These are phyloP conservation scores for Antrodiella citrinella DNA, from an alignment of 768 basidiomycete genomes.

Conservation along the genomic window DNA sequence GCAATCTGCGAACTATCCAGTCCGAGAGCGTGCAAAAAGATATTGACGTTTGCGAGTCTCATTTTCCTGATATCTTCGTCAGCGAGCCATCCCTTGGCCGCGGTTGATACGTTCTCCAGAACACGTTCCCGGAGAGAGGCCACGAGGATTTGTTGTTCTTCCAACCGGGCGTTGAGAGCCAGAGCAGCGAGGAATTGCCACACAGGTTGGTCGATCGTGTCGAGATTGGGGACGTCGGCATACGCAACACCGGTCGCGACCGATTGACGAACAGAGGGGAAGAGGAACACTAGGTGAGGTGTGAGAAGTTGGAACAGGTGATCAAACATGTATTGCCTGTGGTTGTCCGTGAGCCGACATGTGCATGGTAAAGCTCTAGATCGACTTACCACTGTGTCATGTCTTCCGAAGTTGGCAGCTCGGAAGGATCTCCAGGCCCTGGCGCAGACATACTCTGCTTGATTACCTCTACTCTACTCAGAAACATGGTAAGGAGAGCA, in stretches of 20 bases:
- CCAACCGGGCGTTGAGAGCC: constrained; percentile 73
- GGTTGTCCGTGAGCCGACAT: constrained; percentile 6
- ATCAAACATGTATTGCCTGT: constrained; percentile 83
- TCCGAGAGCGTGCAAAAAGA: constrained; percentile 78
- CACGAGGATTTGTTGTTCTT: constrained; percentile 88
- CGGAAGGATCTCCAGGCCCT: constrained; percentile 33
- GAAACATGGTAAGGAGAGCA: constrained; percentile 81
- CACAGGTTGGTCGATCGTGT: constrained; percentile 80
- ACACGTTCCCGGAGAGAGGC: constrained; percentile 86
- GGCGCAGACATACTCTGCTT: constrained; percentile 47
- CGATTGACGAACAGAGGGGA: constrained; percentile 80
- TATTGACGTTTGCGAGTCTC: constrained; percentile 88
- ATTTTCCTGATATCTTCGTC: constrained; percentile 65
- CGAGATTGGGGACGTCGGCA: constrained; percentile 35
- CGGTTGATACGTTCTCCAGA: constrained; percentile 78
- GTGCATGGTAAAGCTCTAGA: not conserved
- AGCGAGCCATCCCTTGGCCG: constrained; percentile 64
- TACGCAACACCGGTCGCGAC: constrained; percentile 31
- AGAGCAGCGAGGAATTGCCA: constrained; percentile 92
- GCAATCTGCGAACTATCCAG: constrained; percentile 67
- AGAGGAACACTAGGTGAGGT: constrained; percentile 70
- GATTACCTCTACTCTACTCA: constrained; percentile 89
- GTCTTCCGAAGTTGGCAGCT: constrained; percentile 63
- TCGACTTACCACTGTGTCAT: constrained; percentile 69
- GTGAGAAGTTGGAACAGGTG: constrained; percentile 76